Percentiles rank a stretch among this genome's conserved stretches.
Conservation (phyloP, 208 protist genomes). For the Balamuthia mandrillaris region DNA sequence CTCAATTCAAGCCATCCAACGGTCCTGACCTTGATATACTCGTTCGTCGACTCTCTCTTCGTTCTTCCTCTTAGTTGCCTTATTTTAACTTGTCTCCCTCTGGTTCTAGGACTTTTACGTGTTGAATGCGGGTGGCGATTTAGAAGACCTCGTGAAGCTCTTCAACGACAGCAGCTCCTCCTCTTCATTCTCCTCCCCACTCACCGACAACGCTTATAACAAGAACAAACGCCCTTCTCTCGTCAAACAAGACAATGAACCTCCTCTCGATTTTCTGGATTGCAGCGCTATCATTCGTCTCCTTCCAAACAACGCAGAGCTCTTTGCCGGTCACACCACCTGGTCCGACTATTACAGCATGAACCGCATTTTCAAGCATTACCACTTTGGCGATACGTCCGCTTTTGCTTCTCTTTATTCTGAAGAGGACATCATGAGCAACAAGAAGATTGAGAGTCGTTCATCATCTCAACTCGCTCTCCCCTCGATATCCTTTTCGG, state of each 20-base stretch:
- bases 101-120: slow-evolving; percentile 1
- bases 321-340: slow-evolving; percentile 52
- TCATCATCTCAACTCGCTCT: too few species aligned
- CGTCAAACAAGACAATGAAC: neutral
- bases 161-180: neutral
- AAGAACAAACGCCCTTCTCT: neutral
- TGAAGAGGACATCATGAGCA: too few species aligned
- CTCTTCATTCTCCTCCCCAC: neutral
- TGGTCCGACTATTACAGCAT: slow-evolving; percentile 62
- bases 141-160: slow-evolving; percentile 32
- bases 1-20: neutral
- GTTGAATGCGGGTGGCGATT: neutral
- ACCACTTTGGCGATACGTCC: too few species aligned
- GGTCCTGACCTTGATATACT: neutral
- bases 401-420: too few species aligned
- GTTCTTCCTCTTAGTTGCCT: neutral
- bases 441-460: too few species aligned
- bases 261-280: too few species aligned
- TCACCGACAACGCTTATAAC: neutral
- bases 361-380: slow-evolving; percentile 73
- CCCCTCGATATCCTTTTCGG: too few species aligned
- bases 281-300: slow-evolving; percentile 61
- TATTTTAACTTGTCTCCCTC: slow-evolving; percentile 8
- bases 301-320: slow-evolving; percentile 42
- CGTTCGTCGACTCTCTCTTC: slow-evolving; percentile 11